Evolutionary conservation across 495 filamentous ascomycete genomes (phyloP).

Genomic region (Neurospora sp.): DNA sequence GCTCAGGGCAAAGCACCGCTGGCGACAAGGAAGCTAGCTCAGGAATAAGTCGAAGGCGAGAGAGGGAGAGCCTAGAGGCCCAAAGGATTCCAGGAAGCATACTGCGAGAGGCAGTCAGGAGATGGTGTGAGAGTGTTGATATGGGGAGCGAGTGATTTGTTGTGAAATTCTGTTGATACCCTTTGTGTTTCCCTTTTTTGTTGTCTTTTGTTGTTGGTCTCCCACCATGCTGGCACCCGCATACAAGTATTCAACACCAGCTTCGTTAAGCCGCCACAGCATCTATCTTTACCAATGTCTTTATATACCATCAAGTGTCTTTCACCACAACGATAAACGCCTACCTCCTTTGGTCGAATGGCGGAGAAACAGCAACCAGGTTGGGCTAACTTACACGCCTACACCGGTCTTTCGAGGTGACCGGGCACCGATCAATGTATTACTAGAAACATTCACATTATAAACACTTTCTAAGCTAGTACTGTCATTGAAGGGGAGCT

Average conservation of each 20-base stretch:
- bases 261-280: background rate
- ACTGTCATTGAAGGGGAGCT: background rate
- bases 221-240: background rate
- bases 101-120: constrained; percentile 30
- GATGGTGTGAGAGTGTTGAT: constrained; percentile 36
- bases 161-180: background rate
- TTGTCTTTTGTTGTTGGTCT: background rate
- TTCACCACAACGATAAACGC: background rate
- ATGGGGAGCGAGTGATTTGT: constrained; percentile 15
- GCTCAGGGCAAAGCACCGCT: constrained; percentile 9
- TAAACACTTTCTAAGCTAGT: background rate
- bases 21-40: constrained; percentile 5
- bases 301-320: background rate
- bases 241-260: background rate
- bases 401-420: background rate
- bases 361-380: background rate
- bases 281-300: background rate
- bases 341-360: background rate
- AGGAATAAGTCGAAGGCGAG: background rate
- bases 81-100: constrained; percentile 19
- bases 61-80: constrained; percentile 10
- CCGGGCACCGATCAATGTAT: background rate
- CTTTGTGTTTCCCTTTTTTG: background rate
- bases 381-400: background rate
- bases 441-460: background rate